Conservation (phyloP, 2,329 filamentous ascomycete species). For the Monosporascus ibericus region DNA sequence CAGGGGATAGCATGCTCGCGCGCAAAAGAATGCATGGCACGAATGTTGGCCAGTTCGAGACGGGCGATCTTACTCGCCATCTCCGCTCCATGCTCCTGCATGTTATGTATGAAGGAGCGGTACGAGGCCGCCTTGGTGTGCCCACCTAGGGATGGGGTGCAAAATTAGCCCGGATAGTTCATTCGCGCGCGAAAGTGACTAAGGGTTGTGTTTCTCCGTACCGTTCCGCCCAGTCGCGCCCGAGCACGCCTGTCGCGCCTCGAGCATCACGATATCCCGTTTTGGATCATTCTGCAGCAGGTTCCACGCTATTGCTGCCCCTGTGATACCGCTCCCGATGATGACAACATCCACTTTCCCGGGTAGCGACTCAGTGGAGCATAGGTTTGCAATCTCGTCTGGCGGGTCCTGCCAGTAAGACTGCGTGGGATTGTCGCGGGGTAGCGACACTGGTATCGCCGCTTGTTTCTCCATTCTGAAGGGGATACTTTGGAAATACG, state of each 20-base stretch:
- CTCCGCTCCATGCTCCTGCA: slow-evolving; percentile 35
- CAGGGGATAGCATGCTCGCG: slow-evolving; percentile 39
- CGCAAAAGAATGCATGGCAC: slow-evolving; percentile 49
- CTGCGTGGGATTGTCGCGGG: slow-evolving; percentile 43
- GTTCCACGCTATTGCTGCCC: slow-evolving; percentile 52
- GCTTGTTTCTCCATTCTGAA: slow-evolving; percentile 31
- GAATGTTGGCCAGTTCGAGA: slow-evolving; percentile 47
- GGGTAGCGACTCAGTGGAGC: slow-evolving; percentile 44
- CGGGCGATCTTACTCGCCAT: slow-evolving; percentile 45
- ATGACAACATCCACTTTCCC: slow-evolving; percentile 51
- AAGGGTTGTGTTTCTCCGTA: slow-evolving; percentile 8
- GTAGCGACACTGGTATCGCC: slow-evolving; percentile 36
- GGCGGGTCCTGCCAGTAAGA: slow-evolving; percentile 58
- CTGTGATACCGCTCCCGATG: slow-evolving; percentile 59
- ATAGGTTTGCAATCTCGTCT: slow-evolving; percentile 46
- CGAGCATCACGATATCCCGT: slow-evolving; percentile 51
- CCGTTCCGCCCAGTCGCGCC: slow-evolving; percentile 59
- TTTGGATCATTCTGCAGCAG: slow-evolving; percentile 31
- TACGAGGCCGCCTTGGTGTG: slow-evolving; percentile 39
- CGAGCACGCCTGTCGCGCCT: slow-evolving; percentile 60
- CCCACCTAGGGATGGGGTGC: slow-evolving; percentile 22
- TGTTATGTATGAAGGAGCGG: slow-evolving; percentile 44
- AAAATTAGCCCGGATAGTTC: not conserved
- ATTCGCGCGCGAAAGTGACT: not conserved
- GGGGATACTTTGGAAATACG: too few relatives aligned